Conservation (phyloP, 495 filamentous ascomycete genomes). For the Xylaria castorea region DNA sequence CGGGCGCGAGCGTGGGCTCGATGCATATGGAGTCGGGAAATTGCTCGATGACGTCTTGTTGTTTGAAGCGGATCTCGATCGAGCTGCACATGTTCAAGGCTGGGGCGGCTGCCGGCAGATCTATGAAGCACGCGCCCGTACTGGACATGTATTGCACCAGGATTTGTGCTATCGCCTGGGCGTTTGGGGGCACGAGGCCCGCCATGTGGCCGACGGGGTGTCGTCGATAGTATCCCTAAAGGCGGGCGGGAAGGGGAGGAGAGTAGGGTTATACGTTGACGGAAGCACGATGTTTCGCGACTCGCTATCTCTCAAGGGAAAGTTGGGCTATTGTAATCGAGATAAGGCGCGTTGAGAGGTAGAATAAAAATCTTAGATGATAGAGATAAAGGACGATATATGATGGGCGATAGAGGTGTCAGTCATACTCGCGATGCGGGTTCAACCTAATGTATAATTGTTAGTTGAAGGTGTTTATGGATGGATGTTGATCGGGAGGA, state of each 20-base stretch:
- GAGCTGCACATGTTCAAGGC: conserved; percentile 30
- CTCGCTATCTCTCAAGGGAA: neutral
- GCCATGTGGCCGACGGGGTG: neutral
- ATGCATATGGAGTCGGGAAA: conserved; percentile 34
- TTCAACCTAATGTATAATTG: neutral
- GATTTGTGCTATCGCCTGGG: conserved; percentile 47
- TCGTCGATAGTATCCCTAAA: neutral
- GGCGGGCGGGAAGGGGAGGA: neutral
- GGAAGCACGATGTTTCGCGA: neutral
- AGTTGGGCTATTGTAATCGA: neutral
- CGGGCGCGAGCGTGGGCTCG: conserved; percentile 25
- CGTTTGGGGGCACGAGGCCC: conserved; percentile 26
- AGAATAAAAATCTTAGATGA: neutral
- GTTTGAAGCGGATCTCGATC: conserved; percentile 33
- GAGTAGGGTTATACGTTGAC: neutral
- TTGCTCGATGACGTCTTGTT: conserved; percentile 28
- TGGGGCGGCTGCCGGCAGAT: conserved; percentile 29
- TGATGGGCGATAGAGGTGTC: neutral
- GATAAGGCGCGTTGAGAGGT: neutral
- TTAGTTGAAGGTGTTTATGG: neutral
- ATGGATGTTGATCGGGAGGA: neutral
- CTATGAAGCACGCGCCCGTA: conserved; percentile 32
- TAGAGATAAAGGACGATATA: neutral
- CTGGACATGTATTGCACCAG: conserved; percentile 27
- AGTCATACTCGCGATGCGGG: neutral